Evolutionary conservation across 225 moss, liverwort and hornwort genomes (phyloP).

Genomic region (Marchantia paleacea): DNA sequence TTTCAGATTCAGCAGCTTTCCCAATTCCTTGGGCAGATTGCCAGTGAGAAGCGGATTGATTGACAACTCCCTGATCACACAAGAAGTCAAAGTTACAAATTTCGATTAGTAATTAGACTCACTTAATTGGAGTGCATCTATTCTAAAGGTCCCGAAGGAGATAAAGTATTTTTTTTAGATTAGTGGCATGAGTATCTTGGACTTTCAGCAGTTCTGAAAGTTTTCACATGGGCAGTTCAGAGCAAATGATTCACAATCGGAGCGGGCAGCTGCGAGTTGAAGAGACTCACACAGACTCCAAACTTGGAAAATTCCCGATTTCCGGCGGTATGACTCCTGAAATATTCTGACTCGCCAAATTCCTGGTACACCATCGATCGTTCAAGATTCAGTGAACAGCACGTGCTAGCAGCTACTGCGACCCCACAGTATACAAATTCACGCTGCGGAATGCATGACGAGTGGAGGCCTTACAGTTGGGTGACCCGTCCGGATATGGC

Average conservation of each 20-base stretch:
- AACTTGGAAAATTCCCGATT: conserved; percentile 19
- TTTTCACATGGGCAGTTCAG: too few species aligned
- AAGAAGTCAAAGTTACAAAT: not conserved
- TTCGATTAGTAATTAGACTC: too few species aligned
- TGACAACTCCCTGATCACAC: conserved; percentile 28
- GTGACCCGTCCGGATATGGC: not conserved
- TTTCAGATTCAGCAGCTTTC: not conserved
- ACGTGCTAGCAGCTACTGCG: too few species aligned
- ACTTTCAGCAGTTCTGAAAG: too few species aligned
- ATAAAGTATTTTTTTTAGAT: too few species aligned
- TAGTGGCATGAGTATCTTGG: too few species aligned
- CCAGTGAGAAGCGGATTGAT: conserved; percentile 1
- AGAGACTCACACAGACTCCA: conserved; percentile 21
- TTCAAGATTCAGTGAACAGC: not conserved
- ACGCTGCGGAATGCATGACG: too few species aligned
- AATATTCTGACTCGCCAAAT: not conserved
- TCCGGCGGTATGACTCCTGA: conserved; percentile 19
- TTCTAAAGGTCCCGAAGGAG: too few species aligned
- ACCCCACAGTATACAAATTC: too few species aligned
- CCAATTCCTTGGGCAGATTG: conserved; percentile 5
- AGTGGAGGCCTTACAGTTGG: conserved; percentile 10
- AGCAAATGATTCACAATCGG: too few species aligned
- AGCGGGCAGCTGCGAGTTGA: not conserved
- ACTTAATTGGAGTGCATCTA: too few species aligned
- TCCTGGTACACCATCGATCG: not conserved